Evolutionary conservation across 2,329 filamentous ascomycete genomes (phyloP), one percentile per base, ranked within the genome.

Genomic region (Paraphoma chrysanthemicola): DNA sequence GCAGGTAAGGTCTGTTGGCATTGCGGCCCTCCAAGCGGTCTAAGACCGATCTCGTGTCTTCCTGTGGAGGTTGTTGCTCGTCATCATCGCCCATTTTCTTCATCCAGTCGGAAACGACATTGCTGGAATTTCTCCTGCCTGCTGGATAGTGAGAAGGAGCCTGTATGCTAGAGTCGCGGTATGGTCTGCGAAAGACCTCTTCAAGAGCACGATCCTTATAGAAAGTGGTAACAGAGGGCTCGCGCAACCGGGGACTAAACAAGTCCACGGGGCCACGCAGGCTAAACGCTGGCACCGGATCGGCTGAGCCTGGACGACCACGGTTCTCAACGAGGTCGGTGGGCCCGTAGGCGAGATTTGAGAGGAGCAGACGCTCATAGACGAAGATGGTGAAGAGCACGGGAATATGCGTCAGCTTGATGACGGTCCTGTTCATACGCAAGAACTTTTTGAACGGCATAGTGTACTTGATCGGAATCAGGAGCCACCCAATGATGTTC

Each of bases 61-160:
- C 87, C 57, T 85, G 79, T 8, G 87, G 87, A 12, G 86, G 83
- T 56, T 86, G 83, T 61, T 88, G 83, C 69, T 90, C 87, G 55
- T 85, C 83, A 41, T 84, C 83, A 73, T 82, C 74, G 17, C 83
- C 85, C 68, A 88, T 83, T 17, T 78, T 79, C 57, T 93, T 91
- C 91, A 97, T 97, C 93, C 93, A 97, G 64, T 91, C 89, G 29
- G 90, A 88, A 49, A 97, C 93, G 0, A 92, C 91, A 56, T 89
- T 93, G 62, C 90, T 90, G 1, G 90, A 92, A 72, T 93, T 90
- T 38, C 86, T 85, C 58, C 88, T 85, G 63, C 91, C 88, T 29
- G 68, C 56, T 9, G 73, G 72, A 60, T 77, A 74, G 53, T 75
- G 64, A 1, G 75, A 72, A 4, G 66, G 59, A 9, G 62, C 62